Percentiles rank a stretch among this genome's conserved stretches.
phyloP scores from a whole-genome alignment of 2,329 filamentous ascomycete genomes.

The Thelonectria olida region DNA sequence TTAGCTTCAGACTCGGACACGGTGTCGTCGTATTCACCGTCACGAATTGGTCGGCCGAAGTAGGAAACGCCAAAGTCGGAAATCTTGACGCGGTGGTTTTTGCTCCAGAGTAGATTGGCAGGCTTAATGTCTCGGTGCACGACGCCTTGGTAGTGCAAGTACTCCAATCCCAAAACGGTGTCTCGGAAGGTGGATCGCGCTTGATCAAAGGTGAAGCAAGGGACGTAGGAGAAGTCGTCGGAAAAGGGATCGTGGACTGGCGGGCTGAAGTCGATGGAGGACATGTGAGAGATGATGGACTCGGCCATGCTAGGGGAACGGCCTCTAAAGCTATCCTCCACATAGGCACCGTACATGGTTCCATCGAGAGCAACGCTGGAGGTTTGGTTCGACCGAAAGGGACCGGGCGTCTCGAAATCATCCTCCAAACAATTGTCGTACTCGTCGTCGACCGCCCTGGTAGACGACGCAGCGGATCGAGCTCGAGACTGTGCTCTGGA shows the following conservation, averaged over 20 bases:
- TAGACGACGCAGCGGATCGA: slow-evolving; percentile 56
- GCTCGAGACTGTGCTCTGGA: slow-evolving; percentile 59
- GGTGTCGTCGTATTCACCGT: slow-evolving; percentile 80
- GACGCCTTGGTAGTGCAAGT: slow-evolving; percentile 87
- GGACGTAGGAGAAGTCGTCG: slow-evolving; percentile 92
- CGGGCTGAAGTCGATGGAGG: slow-evolving; percentile 67
- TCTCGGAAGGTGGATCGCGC: slow-evolving; percentile 89
- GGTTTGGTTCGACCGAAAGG: slow-evolving; percentile 61
- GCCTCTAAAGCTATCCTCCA: slow-evolving; percentile 67
- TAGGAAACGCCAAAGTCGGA: slow-evolving; percentile 99
- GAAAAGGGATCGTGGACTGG: slow-evolving; percentile 73
- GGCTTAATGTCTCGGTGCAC: slow-evolving; percentile 88
- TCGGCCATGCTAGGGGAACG: slow-evolving; percentile 84
- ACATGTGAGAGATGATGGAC: slow-evolving; percentile 77
- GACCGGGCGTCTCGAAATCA: slow-evolving; percentile 63
- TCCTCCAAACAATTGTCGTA: slow-evolving; percentile 53
- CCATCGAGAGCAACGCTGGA: slow-evolving; percentile 74
- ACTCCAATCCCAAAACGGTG: slow-evolving; percentile 91
- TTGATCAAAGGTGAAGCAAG: slow-evolving; percentile 87
- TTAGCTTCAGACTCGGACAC: slow-evolving; percentile 83
- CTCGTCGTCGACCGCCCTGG: slow-evolving; percentile 45
- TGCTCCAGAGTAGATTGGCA: slow-evolving; percentile 89
- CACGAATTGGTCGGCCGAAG: slow-evolving; percentile 86
- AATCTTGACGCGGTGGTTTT: slow-evolving; percentile 89
- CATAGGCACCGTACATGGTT: slow-evolving; percentile 79